These are phyloP conservation scores for Coleophoma cylindrospora DNA, from an alignment of 2,329 filamentous ascomycete genomes.

Conservation along the genomic window DNA sequence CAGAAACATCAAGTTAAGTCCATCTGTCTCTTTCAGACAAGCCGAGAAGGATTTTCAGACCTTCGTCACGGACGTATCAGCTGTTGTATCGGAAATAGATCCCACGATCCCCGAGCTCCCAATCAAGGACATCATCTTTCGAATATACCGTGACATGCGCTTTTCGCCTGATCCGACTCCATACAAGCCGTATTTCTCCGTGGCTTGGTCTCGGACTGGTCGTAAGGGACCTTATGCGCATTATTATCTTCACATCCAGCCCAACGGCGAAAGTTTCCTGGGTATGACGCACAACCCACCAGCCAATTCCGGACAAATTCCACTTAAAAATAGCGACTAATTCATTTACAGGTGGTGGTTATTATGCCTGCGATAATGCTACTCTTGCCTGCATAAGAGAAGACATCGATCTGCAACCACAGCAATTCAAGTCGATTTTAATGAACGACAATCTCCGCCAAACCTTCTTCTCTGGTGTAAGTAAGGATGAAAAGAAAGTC, in stretches of 20 bases:
- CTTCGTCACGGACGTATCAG: slow-evolving; percentile 69
- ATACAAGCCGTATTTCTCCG: slow-evolving; percentile 81
- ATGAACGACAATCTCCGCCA: slow-evolving; percentile 54
- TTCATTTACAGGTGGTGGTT: slow-evolving; percentile 47
- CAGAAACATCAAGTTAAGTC: slow-evolving; percentile 47
- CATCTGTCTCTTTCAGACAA: slow-evolving; percentile 62
- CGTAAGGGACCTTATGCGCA: slow-evolving; percentile 82
- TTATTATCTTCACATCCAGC: slow-evolving; percentile 83
- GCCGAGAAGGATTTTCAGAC: slow-evolving; percentile 77
- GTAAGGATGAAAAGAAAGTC: slow-evolving; percentile 43
- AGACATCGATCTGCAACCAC: slow-evolving; percentile 70
- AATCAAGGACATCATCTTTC: slow-evolving; percentile 78
- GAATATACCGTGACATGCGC: slow-evolving; percentile 81
- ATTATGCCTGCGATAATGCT: slow-evolving; percentile 72
- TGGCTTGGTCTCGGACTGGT: slow-evolving; percentile 80
- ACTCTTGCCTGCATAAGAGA: slow-evolving; percentile 63
- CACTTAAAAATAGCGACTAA: not conserved
- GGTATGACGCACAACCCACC: slow-evolving; percentile 32
- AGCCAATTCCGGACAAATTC: too few species aligned
- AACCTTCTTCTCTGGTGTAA: slow-evolving; percentile 56
- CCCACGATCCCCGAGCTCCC: slow-evolving; percentile 83
- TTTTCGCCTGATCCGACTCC: slow-evolving; percentile 82
- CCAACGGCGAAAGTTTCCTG: slow-evolving; percentile 61
- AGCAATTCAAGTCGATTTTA: slow-evolving; percentile 64
- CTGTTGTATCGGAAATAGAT: slow-evolving; percentile 67